Conservation (phyloP, 176 grass and related monocot genomes). For the Eragrostis nindensis region DNA sequence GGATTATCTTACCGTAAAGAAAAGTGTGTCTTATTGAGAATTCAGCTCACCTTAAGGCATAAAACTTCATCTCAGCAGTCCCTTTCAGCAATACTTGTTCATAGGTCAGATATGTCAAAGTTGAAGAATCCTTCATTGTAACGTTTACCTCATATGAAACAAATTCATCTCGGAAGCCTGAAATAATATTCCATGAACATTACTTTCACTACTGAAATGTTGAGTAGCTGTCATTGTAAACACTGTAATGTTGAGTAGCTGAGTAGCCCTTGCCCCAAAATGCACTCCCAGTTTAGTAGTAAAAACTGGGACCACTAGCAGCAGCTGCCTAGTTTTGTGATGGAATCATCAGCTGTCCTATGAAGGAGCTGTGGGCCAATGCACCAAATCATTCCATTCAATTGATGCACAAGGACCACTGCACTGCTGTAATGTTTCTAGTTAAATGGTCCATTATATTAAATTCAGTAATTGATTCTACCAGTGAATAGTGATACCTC, state of each 20-base stretch:
- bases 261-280: background rate
- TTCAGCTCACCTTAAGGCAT: background rate
- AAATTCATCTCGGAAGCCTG: background rate
- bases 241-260: background rate
- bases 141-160: conserved; percentile 1
- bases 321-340: background rate
- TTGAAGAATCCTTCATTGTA: background rate
- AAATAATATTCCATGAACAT: background rate
- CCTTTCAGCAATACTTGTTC: conserved; percentile 10
- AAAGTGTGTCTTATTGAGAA: background rate
- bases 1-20: background rate
- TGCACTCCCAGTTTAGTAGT: background rate
- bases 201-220: background rate
- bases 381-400: background rate
- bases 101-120: background rate
- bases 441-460: conserved; percentile 36
- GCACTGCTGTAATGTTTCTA: background rate
- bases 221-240: too few relatives aligned
- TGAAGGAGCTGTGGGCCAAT: background rate
- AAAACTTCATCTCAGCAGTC: background rate
- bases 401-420: conserved; percentile 14
- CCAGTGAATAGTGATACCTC: background rate
- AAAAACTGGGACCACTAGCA: conserved; percentile 1
- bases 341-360: background rate
- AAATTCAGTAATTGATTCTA: background rate